A percentile compares a stretch with the other conserved stretches of the same genome.
These are phyloP conservation scores for Aphanomyces invadans DNA, from an alignment of 352 stramenopile species.

Conservation along the genomic window DNA sequence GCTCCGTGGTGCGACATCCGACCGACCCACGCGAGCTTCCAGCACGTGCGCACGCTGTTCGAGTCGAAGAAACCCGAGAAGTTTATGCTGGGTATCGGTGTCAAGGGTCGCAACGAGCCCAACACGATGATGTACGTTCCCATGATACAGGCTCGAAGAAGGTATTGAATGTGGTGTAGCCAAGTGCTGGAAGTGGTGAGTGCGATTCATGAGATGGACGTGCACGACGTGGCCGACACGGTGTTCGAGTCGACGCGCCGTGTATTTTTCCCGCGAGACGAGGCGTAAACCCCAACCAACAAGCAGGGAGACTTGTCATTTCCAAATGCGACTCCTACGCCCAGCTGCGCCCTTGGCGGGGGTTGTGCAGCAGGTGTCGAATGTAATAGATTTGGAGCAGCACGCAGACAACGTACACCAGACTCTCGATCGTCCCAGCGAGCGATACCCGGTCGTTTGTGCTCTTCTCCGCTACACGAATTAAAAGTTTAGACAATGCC, in stretches of 20 bases:
- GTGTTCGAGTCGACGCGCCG: slow-evolving; percentile 53
- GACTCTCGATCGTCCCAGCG: slow-evolving; percentile 60
- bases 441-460: slow-evolving; percentile 72
- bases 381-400: slow-evolving; percentile 75
- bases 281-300: too few relatives aligned
- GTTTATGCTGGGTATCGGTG: slow-evolving; percentile 66
- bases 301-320: too few relatives aligned
- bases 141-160: too few relatives aligned
- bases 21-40: slow-evolving; percentile 86
- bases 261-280: slow-evolving; percentile 66
- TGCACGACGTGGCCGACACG: slow-evolving; percentile 36
- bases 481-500: neutral
- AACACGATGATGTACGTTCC: slow-evolving; percentile 90
- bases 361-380: slow-evolving; percentile 54
- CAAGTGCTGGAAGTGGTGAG: slow-evolving; percentile 82
- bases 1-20: slow-evolving; percentile 96
- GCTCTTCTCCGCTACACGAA: slow-evolving; percentile 56
- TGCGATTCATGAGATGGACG: slow-evolving; percentile 44
- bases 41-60: slow-evolving; percentile 86
- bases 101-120: slow-evolving; percentile 95
- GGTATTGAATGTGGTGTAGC: slow-evolving; percentile 32
- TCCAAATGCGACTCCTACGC: too few relatives aligned
- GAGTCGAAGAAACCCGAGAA: slow-evolving; percentile 91
- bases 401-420: slow-evolving; percentile 60
- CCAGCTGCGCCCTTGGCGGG: slow-evolving; percentile 44